Conservation (phyloP, 352 stramenopile species). For the Phytophthora multivora region DNA sequence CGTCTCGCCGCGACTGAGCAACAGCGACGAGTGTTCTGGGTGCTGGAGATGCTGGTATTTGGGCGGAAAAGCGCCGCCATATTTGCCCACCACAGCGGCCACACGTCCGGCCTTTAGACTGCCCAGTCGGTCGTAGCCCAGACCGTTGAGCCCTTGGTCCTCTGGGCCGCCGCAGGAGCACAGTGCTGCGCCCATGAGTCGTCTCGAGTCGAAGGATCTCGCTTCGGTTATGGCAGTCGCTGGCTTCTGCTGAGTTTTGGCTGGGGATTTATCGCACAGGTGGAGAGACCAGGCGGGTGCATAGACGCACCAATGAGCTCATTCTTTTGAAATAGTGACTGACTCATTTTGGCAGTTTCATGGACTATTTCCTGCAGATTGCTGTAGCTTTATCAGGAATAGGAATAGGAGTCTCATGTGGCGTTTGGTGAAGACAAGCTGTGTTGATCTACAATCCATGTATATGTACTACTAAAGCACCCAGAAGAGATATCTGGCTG, state of each 20-base stretch:
- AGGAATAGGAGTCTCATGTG: too few species aligned
- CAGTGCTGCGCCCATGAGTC: slow-evolving; percentile 51
- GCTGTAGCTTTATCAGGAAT: too few species aligned
- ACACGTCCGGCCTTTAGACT: slow-evolving; percentile 35
- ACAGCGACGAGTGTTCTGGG: slow-evolving; percentile 38
- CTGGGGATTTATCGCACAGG: slow-evolving; percentile 1
- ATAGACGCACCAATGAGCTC: neutral
- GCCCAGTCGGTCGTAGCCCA: slow-evolving; percentile 48
- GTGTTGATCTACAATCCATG: too few species aligned
- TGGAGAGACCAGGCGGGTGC: neutral
- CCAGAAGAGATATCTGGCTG: too few species aligned
- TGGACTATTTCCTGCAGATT: neutral
- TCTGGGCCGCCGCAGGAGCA: slow-evolving; percentile 56
- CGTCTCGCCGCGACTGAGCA: slow-evolving; percentile 59
- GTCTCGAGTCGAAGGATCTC: slow-evolving; percentile 21
- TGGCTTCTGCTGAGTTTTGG: slow-evolving; percentile 9
- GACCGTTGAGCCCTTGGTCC: slow-evolving; percentile 42
- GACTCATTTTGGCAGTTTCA: neutral
- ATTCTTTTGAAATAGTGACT: neutral
- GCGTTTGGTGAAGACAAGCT: too few species aligned
- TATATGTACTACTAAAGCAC: too few species aligned
- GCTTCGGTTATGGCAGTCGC: slow-evolving; percentile 19
- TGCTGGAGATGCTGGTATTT: slow-evolving; percentile 41
- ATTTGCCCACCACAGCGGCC: slow-evolving; percentile 36
- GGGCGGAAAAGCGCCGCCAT: slow-evolving; percentile 37